These are phyloP conservation scores for Apiospora hydei DNA, from an alignment of 2,329 filamentous ascomycete species.

Conservation along the genomic window DNA sequence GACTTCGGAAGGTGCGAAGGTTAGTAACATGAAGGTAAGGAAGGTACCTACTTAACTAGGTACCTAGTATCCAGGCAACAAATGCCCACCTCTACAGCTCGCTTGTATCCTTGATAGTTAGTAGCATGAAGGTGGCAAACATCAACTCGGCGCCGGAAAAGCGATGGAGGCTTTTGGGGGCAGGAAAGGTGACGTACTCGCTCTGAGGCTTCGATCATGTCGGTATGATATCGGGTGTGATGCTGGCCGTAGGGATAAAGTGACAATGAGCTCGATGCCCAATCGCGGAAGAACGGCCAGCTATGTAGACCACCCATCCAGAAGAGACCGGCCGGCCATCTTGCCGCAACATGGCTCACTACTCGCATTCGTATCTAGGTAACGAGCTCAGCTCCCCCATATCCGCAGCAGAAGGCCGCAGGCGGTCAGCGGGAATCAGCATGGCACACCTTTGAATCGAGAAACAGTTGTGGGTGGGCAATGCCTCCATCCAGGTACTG, in stretches of 20 bases:
- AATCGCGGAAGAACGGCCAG: neutral
- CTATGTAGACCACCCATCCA: neutral
- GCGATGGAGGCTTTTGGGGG: neutral
- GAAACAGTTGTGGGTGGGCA: neutral
- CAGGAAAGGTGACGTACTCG: neutral
- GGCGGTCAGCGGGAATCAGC: neutral
- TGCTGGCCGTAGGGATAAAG: neutral
- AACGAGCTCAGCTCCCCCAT: neutral
- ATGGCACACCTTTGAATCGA: neutral
- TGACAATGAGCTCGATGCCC: neutral
- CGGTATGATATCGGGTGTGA: neutral
- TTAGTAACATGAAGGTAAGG: neutral
- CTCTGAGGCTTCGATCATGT: neutral
- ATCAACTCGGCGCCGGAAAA: neutral
- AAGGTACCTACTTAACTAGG: neutral
- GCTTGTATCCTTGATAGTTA: neutral
- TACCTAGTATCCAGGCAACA: no score
- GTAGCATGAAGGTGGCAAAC: neutral
- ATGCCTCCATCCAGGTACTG: no score
- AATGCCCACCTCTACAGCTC: neutral
- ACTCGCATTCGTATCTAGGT: neutral
- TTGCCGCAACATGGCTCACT: neutral
- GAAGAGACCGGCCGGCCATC: neutral
- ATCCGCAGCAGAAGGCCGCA: neutral
- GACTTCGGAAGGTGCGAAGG: neutral